Evolutionary conservation across 441 rosid species (phyloP), one percentile per base, ranked within the genome.

Genomic region (Aquilaria agallochum): DNA sequence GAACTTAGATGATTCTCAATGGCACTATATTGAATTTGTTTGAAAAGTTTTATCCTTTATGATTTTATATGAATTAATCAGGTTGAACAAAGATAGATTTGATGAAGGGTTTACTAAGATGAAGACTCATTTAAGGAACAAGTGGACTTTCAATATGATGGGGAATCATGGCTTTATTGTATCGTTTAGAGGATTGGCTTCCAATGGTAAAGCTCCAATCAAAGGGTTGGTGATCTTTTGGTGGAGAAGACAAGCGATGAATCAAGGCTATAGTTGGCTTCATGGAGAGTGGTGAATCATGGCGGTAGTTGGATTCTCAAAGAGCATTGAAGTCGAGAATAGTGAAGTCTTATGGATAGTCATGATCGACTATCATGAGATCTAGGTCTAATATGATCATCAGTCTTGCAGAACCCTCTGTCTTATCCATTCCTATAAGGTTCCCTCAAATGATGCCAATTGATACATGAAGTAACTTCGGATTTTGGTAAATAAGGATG

Each of bases 241-340:
- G 94, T 81, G 52, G 89, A 92, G 69, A 71, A 92, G 64, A 92
- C 87, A 32, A 92, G 82, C 79, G 86, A 20, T 20, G 27, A 20
- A 20, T 20, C 27, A 20, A 20, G 27, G 27, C 27, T 20, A 20
- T 20, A 20, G 27, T 20, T 20, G 27, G 27, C 27, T 20, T 20
- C 27, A 20, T 20, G 27, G 27, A 20, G 27, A 20, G 27, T 20
- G 27, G 68, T 15, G 97, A 92, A 72, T 90, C 80, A 47, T 75
- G 86, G 36, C 90, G 96, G 62, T 78, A 88, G 14, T 76, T 68
- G 69, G 96, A 77, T 75, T 93, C 96, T 96, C 98, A 90, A 1
- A 93, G 63, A 0, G 98, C 86, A 65, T 88, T 88, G 72, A 93
- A 93, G 62, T 83, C 80, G 60, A 88, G 88, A 36, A 93, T 80